Conservation (phyloP, 2,329 filamentous ascomycete species). For the Coniochaeta ligniaria region DNA sequence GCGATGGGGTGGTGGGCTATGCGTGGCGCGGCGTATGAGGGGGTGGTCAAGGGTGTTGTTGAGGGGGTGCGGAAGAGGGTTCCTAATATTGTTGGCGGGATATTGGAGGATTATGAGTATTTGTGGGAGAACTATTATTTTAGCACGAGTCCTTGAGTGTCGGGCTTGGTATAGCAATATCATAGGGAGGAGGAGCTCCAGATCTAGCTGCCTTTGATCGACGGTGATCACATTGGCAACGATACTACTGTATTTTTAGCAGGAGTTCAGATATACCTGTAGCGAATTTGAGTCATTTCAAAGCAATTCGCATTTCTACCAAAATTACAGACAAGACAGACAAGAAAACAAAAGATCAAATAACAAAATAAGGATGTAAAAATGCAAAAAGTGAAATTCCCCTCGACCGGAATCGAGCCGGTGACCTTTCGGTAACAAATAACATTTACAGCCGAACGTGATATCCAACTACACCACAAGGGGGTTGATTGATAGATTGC, state of each 20-base stretch:
- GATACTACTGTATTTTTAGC: too few relatives aligned
- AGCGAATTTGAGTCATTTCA: too few relatives aligned
- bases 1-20: constrained; percentile 92
- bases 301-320: too few relatives aligned
- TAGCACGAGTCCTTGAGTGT: constrained; percentile 39
- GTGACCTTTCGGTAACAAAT: constrained; percentile 4
- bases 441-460: constrained; percentile 3
- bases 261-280: too few relatives aligned
- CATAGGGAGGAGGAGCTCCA: background rate
- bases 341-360: too few relatives aligned
- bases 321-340: too few relatives aligned
- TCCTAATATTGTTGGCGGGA: constrained; percentile 72
- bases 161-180: background rate
- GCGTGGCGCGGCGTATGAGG: constrained; percentile 95
- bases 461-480: constrained; percentile 4
- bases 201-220: background rate
- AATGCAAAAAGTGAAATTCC: background rate
- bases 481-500: background rate
- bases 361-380: too few relatives aligned
- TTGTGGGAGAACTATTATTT: constrained; percentile 99
- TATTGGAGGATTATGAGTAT: constrained; percentile 94
- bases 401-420: constrained; percentile 3
- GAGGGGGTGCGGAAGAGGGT: constrained; percentile 67
- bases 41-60: constrained; percentile 72
- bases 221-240: too few relatives aligned